These are phyloP conservation scores for Amaranthus palmeri DNA, from an alignment of 148 eudicot genomes.

Conservation along the genomic window DNA sequence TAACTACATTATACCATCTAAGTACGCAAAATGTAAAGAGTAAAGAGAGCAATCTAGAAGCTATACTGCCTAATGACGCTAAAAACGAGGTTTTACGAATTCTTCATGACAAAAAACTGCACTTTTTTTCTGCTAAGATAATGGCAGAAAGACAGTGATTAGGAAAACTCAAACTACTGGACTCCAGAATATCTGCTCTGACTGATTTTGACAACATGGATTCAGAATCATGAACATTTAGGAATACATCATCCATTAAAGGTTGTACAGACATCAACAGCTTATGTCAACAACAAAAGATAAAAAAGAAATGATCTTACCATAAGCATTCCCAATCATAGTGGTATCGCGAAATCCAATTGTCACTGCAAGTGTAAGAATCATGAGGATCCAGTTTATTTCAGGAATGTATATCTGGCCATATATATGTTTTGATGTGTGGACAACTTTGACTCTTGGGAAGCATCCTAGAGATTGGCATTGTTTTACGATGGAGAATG, in stretches of 20 bases:
- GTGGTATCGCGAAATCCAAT: constrained; percentile 86
- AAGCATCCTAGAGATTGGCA: constrained; percentile 96
- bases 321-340: constrained; percentile 89
- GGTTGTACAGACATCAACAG: constrained; percentile 2
- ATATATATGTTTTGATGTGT: constrained; percentile 77
- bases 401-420: constrained; percentile 97
- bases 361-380: constrained; percentile 76
- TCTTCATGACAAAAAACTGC: not conserved
- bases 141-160: no score
- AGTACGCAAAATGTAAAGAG: not conserved
- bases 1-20: not conserved
- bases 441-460: constrained; percentile 92
- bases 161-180: not conserved
- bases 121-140: not conserved
- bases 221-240: not conserved
- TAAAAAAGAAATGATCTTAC: constrained; percentile 39
- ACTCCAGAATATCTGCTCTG: not conserved
- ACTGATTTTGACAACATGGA: not conserved
- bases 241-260: not conserved
- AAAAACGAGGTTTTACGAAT: not conserved
- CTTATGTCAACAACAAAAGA: not conserved
- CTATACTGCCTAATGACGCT: not conserved
- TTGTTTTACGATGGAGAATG: constrained; percentile 90
- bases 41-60: not conserved
- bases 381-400: constrained; percentile 96